Base-by-base conservation (phyloP, 2,329 filamentous ascomycete species). In the Aspergillus hortae region DNA sequence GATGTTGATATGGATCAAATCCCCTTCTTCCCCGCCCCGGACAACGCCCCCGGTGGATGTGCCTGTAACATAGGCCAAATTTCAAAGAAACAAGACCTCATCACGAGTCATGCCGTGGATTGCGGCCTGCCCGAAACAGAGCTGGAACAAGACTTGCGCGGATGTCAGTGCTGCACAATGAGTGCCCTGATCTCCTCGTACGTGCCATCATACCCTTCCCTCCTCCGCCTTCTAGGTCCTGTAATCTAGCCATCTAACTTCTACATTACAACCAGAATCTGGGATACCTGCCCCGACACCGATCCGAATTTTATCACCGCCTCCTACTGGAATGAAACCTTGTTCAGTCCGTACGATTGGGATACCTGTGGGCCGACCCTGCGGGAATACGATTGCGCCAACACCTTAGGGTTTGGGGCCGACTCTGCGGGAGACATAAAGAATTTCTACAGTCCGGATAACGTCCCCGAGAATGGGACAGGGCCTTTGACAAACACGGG, bases 1-100 rank as follows among this genome's bases (percentile, higher is more conserved):
- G 32, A 51, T 4, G 35, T 46, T 4, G 17, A 41, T 14, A 4
- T 46, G 7, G 27, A 48, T 6, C 9, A 23, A 11, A 46, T 49
- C 14, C 51, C 54, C 41, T 56, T 56, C 51, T 56, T 45, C 44
- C 54, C 54, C 14, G 15, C 48, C 10, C 54, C 54, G 0, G 47
- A 53, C 25, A 51, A 56, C n/a, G 48, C 45, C 14, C 25, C 21
- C 14, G 48, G 51, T 2, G 14, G 47, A 14, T 56, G 48, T 38
- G 32, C 23, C 10, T 56, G 51, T 35, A 47, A 49, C n/a, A 4
- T 51, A 11, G 51, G 48, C 12, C 21, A 49, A 33, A 2, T 56
- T 1, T 42, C 7, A 14, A 43, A 30, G 15, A 46, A 38, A 36
- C 38, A 52, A 30, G 6, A 14, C 11, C 11, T 19, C 11, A 42